A percentile compares a stretch with the other conserved stretches of the same genome.
These are phyloP conservation scores for Poa annua DNA, from an alignment of 176 grass and related monocot species.

Conservation along the genomic window DNA sequence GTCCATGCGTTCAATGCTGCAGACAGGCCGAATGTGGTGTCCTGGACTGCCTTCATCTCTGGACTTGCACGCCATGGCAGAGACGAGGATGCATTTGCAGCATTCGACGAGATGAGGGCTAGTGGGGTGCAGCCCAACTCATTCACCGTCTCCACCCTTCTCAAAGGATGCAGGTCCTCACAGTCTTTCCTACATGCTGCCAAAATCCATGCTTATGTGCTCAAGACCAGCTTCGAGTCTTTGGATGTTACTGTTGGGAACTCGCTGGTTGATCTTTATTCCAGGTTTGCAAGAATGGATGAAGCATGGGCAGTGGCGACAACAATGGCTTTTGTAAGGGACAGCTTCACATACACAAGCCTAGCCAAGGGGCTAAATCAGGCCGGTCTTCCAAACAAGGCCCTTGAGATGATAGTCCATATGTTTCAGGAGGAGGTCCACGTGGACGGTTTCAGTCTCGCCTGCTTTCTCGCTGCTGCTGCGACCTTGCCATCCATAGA, in stretches of 20 bases:
- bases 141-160: slow-evolving; percentile 75
- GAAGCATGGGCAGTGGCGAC: slow-evolving; percentile 58
- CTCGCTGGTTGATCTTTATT: slow-evolving; percentile 71
- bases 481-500: slow-evolving; percentile 49
- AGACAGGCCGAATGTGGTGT: slow-evolving; percentile 64
- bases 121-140: slow-evolving; percentile 70
- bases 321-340: slow-evolving; percentile 55
- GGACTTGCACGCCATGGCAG: slow-evolving; percentile 51
- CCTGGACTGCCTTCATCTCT: slow-evolving; percentile 64
- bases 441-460: slow-evolving; percentile 63
- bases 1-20: slow-evolving; percentile 47
- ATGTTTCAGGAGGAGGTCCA: slow-evolving; percentile 65
- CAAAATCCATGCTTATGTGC: slow-evolving; percentile 68
- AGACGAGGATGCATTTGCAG: slow-evolving; percentile 41
- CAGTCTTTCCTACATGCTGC: slow-evolving; percentile 43
- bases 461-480: slow-evolving; percentile 71
- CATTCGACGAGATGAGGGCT: slow-evolving; percentile 59
- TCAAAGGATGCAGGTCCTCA: slow-evolving; percentile 53
- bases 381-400: slow-evolving; percentile 48
- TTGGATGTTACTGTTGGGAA: slow-evolving; percentile 64
- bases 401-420: slow-evolving; percentile 51
- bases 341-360: slow-evolving; percentile 79
- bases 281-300: slow-evolving; percentile 62
- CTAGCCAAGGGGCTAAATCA: slow-evolving; percentile 77
- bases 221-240: slow-evolving; percentile 68